phyloP scores from a whole-genome alignment of 2,329 filamentous ascomycete genomes.

The Aspergillus uvarum region DNA sequence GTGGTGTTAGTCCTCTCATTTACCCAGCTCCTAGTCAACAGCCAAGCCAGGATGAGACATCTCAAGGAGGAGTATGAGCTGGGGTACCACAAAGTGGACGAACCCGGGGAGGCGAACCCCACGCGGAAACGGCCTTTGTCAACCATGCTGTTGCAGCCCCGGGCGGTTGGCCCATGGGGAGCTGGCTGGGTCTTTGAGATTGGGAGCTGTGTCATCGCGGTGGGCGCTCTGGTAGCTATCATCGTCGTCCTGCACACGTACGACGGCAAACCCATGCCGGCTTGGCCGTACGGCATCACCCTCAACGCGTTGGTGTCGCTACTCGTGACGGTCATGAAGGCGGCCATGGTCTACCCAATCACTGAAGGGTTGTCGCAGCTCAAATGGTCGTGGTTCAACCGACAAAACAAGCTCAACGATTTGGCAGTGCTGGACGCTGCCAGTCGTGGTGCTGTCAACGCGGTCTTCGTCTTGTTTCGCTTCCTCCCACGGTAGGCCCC shows the following conservation, averaged over 20 bases:
- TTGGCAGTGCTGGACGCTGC: constrained; percentile 35
- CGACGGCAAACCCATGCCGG: constrained; percentile 27
- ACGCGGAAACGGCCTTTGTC: constrained; percentile 16
- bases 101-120: constrained; percentile 4
- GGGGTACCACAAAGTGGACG: constrained; percentile 16
- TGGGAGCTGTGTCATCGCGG: constrained; percentile 25
- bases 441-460: constrained; percentile 33
- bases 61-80: constrained; percentile 17
- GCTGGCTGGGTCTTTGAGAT: constrained; percentile 24
- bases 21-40: not conserved
- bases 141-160: constrained; percentile 17
- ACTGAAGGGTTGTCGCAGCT: constrained; percentile 33
- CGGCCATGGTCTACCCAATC: constrained; percentile 30
- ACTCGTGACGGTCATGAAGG: constrained; percentile 31
- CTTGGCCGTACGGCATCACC: constrained; percentile 34
- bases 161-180: constrained; percentile 16
- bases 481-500: constrained; percentile 23
- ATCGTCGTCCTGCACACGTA: constrained; percentile 32
- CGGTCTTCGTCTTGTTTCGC: constrained; percentile 27
- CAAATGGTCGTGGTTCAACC: constrained; percentile 38
- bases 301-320: constrained; percentile 36
- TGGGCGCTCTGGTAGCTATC: constrained; percentile 37
- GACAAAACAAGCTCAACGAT: constrained; percentile 29
- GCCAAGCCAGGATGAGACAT: constrained; percentile 11
- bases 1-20: not conserved